Evolutionary conservation across 192 early-diverging fungal species (phyloP).

Genomic region (Thamnidium elegans): DNA sequence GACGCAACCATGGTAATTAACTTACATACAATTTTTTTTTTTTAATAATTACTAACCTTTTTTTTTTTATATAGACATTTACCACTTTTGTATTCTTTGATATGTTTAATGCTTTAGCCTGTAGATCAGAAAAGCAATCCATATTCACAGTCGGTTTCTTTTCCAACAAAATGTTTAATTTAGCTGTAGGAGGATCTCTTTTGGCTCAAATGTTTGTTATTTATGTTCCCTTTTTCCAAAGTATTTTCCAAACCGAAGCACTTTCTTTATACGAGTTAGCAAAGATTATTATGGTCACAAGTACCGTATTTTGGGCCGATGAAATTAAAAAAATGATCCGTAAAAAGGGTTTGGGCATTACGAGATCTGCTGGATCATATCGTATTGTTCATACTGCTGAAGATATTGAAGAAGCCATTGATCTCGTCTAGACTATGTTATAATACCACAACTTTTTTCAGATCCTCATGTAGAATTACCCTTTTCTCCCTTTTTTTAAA

Average conservation of each 20-base stretch:
- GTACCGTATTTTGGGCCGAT: conserved; percentile 81
- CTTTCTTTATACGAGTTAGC: conserved; percentile 71
- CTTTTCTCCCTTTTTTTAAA: too few species aligned
- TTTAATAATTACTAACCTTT: not conserved
- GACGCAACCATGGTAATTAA: conserved; percentile 86
- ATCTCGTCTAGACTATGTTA: not conserved
- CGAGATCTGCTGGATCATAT: not conserved
- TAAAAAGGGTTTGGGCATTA: not conserved
- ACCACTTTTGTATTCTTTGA: conserved; percentile 96
- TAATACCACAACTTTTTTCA: too few species aligned
- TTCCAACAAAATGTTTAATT: conserved; percentile 87
- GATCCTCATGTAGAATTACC: too few species aligned
- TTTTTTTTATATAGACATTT: conserved; percentile 68
- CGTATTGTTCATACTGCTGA: conserved; percentile 8
- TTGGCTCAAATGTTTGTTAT: conserved; percentile 86
- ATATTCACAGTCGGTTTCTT: conserved; percentile 79
- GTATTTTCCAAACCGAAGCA: conserved; percentile 90
- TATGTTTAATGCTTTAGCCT: conserved; percentile 92
- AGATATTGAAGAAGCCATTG: conserved; percentile 1
- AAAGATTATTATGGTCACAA: conserved; percentile 66
- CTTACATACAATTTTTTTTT: not conserved
- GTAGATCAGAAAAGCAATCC: conserved; percentile 82
- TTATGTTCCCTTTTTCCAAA: conserved; percentile 86
- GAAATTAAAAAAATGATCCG: conserved; percentile 41
- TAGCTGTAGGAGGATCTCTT: conserved; percentile 76